These are phyloP conservation scores for Mimosa bimucronata DNA, from an alignment of 306 rosid genomes.

Conservation along the genomic window DNA sequence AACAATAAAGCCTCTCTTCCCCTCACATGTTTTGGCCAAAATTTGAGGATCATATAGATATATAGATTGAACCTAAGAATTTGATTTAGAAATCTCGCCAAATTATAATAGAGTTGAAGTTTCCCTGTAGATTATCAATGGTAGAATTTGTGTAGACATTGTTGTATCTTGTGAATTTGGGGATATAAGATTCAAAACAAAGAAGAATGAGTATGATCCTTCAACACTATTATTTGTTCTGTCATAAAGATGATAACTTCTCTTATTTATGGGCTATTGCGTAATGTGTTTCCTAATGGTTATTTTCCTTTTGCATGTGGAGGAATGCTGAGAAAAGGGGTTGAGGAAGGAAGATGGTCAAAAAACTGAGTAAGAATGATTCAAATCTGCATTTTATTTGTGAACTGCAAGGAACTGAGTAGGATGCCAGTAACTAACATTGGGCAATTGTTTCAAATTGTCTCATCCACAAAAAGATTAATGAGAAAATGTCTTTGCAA, in stretches of 20 bases:
- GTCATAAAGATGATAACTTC: conserved; percentile 15
- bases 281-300: conserved; percentile 42
- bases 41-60: not conserved
- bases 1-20: too few relatives aligned
- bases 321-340: conserved; percentile 96
- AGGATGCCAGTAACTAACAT: too few relatives aligned
- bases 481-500: not conserved
- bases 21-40: conserved; percentile 17
- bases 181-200: conserved; percentile 88
- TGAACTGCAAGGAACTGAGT: too few relatives aligned
- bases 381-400: too few relatives aligned
- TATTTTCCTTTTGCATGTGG: conserved; percentile 44
- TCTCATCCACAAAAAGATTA: not conserved
- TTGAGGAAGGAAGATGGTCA: conserved; percentile 84
- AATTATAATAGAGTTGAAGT: conserved; percentile 20
- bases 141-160: conserved; percentile 97
- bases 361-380: conserved; percentile 50
- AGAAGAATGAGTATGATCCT: conserved; percentile 78
- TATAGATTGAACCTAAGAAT: conserved; percentile 10
- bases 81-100: conserved; percentile 18
- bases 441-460: not conserved
- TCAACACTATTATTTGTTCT: conserved; percentile 40
- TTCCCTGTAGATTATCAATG: conserved; percentile 65
- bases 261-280: conserved; percentile 17
- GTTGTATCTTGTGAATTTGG: conserved; percentile 98